phyloP scores from a whole-genome alignment of 1,139 yeast species.

The Sugiyamaella grinbergsii region DNA sequence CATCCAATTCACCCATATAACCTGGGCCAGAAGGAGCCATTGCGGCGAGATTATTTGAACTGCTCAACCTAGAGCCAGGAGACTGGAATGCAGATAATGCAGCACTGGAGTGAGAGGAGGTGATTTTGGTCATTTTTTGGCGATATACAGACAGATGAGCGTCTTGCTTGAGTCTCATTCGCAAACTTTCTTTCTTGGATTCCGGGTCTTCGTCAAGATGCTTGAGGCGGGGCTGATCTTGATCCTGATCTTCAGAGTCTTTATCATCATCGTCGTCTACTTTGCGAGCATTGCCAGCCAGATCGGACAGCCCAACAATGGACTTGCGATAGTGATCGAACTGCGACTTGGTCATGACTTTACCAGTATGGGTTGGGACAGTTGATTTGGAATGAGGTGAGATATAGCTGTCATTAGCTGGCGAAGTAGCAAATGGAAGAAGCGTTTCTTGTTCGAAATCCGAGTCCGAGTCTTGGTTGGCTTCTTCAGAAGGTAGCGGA shows the following conservation, averaged over 20 bases:
- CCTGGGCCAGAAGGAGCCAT: constrained; percentile 17
- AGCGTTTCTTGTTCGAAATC: constrained; percentile 34
- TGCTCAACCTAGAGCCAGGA: constrained; percentile 20
- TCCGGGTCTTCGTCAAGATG: constrained; percentile 35
- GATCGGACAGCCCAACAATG: constrained; percentile 26
- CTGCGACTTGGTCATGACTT: constrained; percentile 42
- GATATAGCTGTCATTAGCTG: constrained; percentile 1
- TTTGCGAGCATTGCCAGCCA: constrained; percentile 21
- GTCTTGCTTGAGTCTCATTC: constrained; percentile 45
- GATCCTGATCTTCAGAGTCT: constrained; percentile 27
- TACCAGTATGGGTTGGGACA: constrained; percentile 9
- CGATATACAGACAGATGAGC: constrained; percentile 47
- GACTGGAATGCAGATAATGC: constrained; percentile 27
- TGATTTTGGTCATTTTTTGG: constrained; percentile 47
- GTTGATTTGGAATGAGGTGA: constrained; percentile 1
- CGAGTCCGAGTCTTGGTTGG: constrained; percentile 16
- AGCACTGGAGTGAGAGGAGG: constrained; percentile 40
- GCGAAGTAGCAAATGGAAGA: constrained; percentile 26
- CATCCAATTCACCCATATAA: constrained; percentile 21
- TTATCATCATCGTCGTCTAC: constrained; percentile 26
- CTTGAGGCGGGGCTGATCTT: constrained; percentile 20
- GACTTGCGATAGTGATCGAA: constrained; percentile 42
- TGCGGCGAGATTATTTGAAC: constrained; percentile 13
- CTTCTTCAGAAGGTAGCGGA: constrained; percentile 12
- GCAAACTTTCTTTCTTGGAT: constrained; percentile 35